Evolutionary conservation across 306 rosid genomes (phyloP).

Genomic region (Trifolium dubium): DNA sequence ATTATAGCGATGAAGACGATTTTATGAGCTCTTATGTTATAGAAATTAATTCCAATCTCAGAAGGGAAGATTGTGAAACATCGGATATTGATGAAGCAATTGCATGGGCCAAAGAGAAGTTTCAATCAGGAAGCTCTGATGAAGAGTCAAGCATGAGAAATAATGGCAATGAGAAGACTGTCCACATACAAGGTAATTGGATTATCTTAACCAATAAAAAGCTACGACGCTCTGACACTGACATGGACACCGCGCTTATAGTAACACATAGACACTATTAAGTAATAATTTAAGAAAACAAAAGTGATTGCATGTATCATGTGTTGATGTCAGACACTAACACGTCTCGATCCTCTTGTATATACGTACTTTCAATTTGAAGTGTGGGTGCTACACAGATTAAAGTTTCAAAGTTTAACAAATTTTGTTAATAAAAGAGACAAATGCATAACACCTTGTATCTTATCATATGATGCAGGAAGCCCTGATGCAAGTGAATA

Average conservation of each 20-base stretch:
- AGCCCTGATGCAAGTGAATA: conserved; percentile 47
- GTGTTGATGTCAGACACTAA: background rate
- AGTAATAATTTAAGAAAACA: background rate
- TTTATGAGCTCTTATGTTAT: conserved; percentile 89
- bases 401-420: conserved; percentile 10
- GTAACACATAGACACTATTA: background rate
- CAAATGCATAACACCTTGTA: conserved; percentile 31
- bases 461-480: conserved; percentile 51
- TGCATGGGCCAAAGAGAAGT: conserved; percentile 96
- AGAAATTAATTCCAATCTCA: conserved; percentile 63
- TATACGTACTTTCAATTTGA: background rate
- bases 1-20: conserved; percentile 66
- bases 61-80: conserved; percentile 68
- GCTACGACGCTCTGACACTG: background rate
- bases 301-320: background rate
- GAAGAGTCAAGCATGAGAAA: conserved; percentile 57
- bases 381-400: background rate
- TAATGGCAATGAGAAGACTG: conserved; percentile 47
- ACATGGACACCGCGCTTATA: background rate
- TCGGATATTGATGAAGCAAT: conserved; percentile 82
- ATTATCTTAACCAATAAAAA: conserved; percentile 35
- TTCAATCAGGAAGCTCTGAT: conserved; percentile 58
- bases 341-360: background rate
- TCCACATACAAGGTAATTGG: conserved; percentile 60
- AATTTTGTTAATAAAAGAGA: conserved; percentile 2